Percentiles rank a stretch among this genome's conserved stretches.
Conservation (phyloP, 2,329 filamentous ascomycete genomes). For the Alternaria brassicicola region DNA sequence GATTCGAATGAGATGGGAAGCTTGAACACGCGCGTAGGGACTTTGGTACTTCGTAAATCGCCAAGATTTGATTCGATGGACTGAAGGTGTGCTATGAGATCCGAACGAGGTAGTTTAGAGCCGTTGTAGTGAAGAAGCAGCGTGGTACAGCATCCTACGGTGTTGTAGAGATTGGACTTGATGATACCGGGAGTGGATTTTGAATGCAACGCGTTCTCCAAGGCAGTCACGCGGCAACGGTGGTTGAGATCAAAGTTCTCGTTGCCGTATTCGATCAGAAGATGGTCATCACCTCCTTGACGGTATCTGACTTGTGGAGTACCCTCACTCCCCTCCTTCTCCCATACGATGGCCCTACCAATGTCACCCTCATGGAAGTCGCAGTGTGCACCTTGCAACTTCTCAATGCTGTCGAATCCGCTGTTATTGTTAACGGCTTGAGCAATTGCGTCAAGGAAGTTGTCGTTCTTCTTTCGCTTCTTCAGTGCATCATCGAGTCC, state of each 20-base stretch:
- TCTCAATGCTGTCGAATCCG: conserved; percentile 29
- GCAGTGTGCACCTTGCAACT: conserved; percentile 34
- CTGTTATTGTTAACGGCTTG: conserved; percentile 41
- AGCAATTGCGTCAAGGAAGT: conserved; percentile 54
- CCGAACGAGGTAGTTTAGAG: conserved; percentile 41
- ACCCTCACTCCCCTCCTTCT: conserved; percentile 26
- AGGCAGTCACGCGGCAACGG: conserved; percentile 60
- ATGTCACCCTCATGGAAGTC: conserved; percentile 34
- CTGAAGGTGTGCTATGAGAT: conserved; percentile 49
- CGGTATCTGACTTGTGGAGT: conserved; percentile 37
- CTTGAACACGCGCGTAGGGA: conserved; percentile 52
- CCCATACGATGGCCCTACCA: conserved; percentile 40
- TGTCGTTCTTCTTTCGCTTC: conserved; percentile 52
- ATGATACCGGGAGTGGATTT: conserved; percentile 48
- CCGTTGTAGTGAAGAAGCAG: conserved; percentile 53
- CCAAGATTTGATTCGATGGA: conserved; percentile 51
- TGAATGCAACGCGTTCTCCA: conserved; percentile 57
- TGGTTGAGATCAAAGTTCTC: conserved; percentile 64
- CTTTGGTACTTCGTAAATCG: conserved; percentile 50
- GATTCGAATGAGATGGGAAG: conserved; percentile 54
- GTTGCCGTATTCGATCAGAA: conserved; percentile 64
- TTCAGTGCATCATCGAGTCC: conserved; percentile 60
- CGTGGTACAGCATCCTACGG: conserved; percentile 58
- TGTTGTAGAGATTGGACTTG: conserved; percentile 55
- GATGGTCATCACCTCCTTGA: conserved; percentile 53